A percentile compares a stretch with the other conserved stretches of the same genome.
Evolutionary conservation across 2,329 filamentous ascomycete species (phyloP).

Genomic region (Aspergillus sergii): DNA sequence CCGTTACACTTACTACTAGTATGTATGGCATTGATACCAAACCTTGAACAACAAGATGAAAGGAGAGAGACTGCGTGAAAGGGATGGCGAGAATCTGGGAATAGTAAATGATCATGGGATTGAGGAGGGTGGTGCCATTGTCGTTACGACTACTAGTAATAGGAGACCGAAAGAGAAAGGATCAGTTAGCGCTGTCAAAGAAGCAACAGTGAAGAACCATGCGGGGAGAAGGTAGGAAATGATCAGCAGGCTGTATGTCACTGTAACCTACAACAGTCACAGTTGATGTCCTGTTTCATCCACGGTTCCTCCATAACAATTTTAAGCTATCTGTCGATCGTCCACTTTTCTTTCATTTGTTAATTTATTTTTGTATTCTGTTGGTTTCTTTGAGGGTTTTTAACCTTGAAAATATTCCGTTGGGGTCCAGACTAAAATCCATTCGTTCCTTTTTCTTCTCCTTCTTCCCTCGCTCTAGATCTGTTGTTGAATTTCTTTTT

Average conservation of each 20-base stretch:
- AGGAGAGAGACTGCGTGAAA: no score
- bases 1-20: background rate
- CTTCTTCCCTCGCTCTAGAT: background rate
- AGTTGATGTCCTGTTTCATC: background rate
- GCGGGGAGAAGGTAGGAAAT: background rate
- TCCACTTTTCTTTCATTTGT: constrained; percentile 8
- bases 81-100: no score
- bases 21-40: background rate
- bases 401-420: background rate
- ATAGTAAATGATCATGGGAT: background rate
- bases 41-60: no score
- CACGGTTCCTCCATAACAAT: constrained; percentile 7
- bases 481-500: constrained; percentile 4
- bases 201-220: constrained; percentile 2
- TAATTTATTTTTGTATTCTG: background rate
- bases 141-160: no score
- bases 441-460: background rate
- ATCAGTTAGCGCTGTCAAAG: background rate
- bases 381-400: background rate
- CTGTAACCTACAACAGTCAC: constrained; percentile 5
- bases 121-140: background rate
- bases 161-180: background rate
- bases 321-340: constrained; percentile 20
- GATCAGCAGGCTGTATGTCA: constrained; percentile 8
- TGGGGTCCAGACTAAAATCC: background rate